Evolutionary conservation across 306 rosid species (phyloP).

Genomic region (Rubus idaeus): DNA sequence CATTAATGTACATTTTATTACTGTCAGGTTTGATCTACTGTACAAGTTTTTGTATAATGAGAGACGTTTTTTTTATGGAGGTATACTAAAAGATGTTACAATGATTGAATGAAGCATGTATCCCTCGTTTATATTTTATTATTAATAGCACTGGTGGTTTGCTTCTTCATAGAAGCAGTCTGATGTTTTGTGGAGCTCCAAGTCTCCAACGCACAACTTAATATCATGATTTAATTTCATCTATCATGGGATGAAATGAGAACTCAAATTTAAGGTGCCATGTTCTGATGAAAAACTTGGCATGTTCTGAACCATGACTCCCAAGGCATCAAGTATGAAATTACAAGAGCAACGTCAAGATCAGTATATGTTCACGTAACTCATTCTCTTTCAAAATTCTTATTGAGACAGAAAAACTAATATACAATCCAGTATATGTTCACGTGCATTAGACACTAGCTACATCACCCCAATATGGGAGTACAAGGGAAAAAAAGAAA

Average conservation of each 20-base stretch:
- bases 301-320: not conserved
- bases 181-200: not conserved
- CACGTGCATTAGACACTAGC: not conserved
- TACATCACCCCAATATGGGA: constrained; percentile 7
- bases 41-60: not conserved
- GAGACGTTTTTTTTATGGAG: too few relatives aligned
- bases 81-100: not conserved
- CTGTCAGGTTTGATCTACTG: not conserved
- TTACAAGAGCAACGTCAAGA: not conserved
- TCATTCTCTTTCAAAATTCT: not conserved
- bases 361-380: not conserved
- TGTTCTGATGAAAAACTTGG: not conserved
- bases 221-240: not conserved
- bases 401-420: not conserved
- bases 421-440: not conserved
- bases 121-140: not conserved
- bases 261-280: not conserved
- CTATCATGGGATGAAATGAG: not conserved
- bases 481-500: not conserved
- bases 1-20: not conserved
- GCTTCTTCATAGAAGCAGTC: not conserved
- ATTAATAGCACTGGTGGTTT: not conserved
- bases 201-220: too few relatives aligned
- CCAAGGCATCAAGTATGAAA: not conserved
- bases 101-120: not conserved